Conservation (phyloP, 2,329 filamentous ascomycete species). For the Plenodomus tracheiphilus region DNA sequence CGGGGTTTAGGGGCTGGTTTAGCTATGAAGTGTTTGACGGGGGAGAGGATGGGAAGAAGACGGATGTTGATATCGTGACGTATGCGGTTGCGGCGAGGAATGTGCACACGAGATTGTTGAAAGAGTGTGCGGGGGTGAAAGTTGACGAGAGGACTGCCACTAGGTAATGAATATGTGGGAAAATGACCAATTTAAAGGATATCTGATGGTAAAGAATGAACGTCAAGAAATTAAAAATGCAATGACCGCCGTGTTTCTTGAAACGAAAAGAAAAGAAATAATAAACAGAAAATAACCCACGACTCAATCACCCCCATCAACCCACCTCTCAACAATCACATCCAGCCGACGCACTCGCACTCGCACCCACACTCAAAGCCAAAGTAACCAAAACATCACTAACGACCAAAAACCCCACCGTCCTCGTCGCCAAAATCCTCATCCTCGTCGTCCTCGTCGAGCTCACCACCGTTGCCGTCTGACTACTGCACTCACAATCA, state of each 20-base stretch:
- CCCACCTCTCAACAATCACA: background rate
- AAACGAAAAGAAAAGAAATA: background rate
- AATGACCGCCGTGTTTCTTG: too few relatives aligned
- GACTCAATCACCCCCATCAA: too few relatives aligned
- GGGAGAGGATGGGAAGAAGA: conserved; percentile 58
- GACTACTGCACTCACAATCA: too few relatives aligned
- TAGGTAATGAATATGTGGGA: background rate
- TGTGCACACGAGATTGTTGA: conserved; percentile 48
- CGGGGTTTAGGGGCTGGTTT: conserved; percentile 69
- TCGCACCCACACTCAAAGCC: too few relatives aligned
- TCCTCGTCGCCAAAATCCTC: background rate
- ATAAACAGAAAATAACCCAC: background rate
- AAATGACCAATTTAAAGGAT: background rate
- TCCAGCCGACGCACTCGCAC: too few relatives aligned
- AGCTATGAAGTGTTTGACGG: conserved; percentile 72
- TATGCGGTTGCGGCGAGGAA: conserved; percentile 59
- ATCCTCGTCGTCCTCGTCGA: background rate
- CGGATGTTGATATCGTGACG: conserved; percentile 53
- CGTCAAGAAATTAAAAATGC: too few relatives aligned
- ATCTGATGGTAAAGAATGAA: background rate
- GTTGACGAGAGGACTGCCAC: conserved; percentile 10
- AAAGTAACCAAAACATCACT: too few relatives aligned
- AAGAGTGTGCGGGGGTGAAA: conserved; percentile 31
- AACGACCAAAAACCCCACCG: background rate
- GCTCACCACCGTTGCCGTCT: too few relatives aligned